Evolutionary conservation across 805 yeast species (phyloP).

Genomic region (Candida awuae): DNA sequence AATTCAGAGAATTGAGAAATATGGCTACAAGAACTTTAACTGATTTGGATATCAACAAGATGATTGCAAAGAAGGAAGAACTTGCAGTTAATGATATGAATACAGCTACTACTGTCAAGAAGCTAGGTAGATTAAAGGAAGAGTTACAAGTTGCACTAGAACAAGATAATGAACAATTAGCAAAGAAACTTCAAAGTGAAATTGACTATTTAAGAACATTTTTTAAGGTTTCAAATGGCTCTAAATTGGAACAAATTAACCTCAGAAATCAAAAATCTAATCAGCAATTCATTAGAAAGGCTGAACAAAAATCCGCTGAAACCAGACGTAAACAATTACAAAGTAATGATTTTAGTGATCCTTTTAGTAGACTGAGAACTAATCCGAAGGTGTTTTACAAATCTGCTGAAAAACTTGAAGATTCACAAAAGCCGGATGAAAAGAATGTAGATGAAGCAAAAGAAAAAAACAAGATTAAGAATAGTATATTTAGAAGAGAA

Average conservation of each 20-base stretch:
- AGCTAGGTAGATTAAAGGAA: constrained; percentile 62
- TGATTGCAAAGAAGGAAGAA: constrained; percentile 64
- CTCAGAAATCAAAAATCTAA: constrained; percentile 81
- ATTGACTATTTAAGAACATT: constrained; percentile 32
- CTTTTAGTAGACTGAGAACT: constrained; percentile 85
- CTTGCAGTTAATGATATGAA: constrained; percentile 45
- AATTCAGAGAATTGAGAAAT: constrained; percentile 50
- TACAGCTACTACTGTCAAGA: constrained; percentile 70
- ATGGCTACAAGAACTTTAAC: constrained; percentile 64
- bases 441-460: constrained; percentile 44
- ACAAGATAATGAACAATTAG: constrained; percentile 37
- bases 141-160: constrained; percentile 70
- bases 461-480: constrained; percentile 27
- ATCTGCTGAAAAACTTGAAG: constrained; percentile 44
- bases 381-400: constrained; percentile 75
- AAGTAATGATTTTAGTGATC: constrained; percentile 48
- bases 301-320: constrained; percentile 61
- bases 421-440: constrained; percentile 40
- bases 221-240: constrained; percentile 31
- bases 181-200: constrained; percentile 40
- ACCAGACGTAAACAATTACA: constrained; percentile 38
- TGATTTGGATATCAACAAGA: constrained; percentile 65
- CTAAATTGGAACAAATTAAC: constrained; percentile 62
- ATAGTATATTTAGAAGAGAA: constrained; percentile 22
- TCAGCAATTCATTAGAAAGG: constrained; percentile 66